Evolutionary conservation across 2,329 filamentous ascomycete species (phyloP).

Genomic region (Boeremia exigua): DNA sequence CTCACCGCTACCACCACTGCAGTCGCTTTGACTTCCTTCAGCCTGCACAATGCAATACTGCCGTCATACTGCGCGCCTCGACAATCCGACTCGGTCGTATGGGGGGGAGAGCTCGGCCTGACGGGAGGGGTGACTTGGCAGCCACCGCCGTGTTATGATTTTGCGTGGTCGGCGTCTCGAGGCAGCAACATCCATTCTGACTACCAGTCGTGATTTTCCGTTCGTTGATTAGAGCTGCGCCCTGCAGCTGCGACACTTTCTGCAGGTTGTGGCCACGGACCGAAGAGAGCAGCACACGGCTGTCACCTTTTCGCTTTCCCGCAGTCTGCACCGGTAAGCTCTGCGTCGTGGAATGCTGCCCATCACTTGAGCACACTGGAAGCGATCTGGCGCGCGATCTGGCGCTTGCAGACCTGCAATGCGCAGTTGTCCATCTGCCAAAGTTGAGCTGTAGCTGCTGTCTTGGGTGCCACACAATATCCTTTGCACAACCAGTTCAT

Average conservation of each 20-base stretch:
- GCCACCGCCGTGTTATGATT: neutral
- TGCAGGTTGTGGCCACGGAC: neutral
- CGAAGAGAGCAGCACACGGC: neutral
- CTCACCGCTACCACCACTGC: neutral
- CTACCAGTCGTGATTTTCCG: conserved; percentile 6
- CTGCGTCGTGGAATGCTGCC: neutral
- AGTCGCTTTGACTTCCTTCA: neutral
- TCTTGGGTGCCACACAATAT: conserved; percentile 4
- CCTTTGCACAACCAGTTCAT: conserved; percentile 1
- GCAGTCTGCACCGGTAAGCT: conserved; percentile 2
- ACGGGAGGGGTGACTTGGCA: neutral
- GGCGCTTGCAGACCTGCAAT: conserved; percentile 1
- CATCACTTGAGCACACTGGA: conserved; percentile 4
- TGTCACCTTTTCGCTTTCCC: neutral
- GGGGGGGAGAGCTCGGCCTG: neutral
- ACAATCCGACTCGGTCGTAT: neutral
- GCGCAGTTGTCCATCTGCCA: neutral
- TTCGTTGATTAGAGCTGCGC: conserved; percentile 8
- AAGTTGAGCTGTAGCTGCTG: conserved; percentile 2
- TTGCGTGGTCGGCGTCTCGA: neutral
- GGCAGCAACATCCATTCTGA: neutral
- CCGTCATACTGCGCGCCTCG: neutral
- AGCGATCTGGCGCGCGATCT: neutral
- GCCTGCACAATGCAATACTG: neutral
- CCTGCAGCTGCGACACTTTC: conserved; percentile 1